A percentile compares a stretch with the other conserved stretches of the same genome.
These are phyloP conservation scores for Russula foetens DNA, from an alignment of 768 basidiomycete species.

Conservation along the genomic window DNA sequence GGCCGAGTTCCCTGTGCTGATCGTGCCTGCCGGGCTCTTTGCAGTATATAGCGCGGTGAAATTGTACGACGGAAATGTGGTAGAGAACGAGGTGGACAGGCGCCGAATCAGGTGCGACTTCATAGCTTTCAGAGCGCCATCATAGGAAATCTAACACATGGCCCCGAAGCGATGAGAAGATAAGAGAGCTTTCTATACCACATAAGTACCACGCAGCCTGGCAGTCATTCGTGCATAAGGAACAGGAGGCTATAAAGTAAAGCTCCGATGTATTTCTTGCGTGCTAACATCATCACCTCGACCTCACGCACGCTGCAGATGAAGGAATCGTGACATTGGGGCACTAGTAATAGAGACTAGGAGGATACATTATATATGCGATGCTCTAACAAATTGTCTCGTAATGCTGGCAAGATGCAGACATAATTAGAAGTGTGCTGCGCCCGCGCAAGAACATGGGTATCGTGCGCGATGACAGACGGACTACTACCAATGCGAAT, in stretches of 20 bases:
- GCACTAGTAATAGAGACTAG: conserved; percentile 16
- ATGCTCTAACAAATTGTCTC: conserved; percentile 68
- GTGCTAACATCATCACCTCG: background rate
- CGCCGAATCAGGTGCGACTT: conserved; percentile 15
- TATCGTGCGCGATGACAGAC: conserved; percentile 37
- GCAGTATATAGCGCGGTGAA: conserved; percentile 16
- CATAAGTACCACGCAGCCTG: conserved; percentile 12
- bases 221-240: background rate
- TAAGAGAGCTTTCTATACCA: conserved; percentile 10
- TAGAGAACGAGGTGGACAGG: conserved; percentile 7
- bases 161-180: conserved; percentile 15
- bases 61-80: conserved; percentile 16
- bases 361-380: conserved; percentile 37
- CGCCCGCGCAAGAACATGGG: conserved; percentile 31
- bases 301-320: background rate
- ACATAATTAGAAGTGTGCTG: conserved; percentile 31
- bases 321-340: conserved; percentile 11
- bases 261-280: no score
- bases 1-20: conserved; percentile 10
- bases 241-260: background rate
- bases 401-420: conserved; percentile 38
- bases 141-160: background rate
- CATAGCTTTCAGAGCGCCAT: background rate
- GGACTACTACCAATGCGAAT: conserved; percentile 24
- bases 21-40: conserved; percentile 19